phyloP scores from a whole-genome alignment of 2,329 filamentous ascomycete genomes.

The Paracoccidioides lutzii region DNA sequence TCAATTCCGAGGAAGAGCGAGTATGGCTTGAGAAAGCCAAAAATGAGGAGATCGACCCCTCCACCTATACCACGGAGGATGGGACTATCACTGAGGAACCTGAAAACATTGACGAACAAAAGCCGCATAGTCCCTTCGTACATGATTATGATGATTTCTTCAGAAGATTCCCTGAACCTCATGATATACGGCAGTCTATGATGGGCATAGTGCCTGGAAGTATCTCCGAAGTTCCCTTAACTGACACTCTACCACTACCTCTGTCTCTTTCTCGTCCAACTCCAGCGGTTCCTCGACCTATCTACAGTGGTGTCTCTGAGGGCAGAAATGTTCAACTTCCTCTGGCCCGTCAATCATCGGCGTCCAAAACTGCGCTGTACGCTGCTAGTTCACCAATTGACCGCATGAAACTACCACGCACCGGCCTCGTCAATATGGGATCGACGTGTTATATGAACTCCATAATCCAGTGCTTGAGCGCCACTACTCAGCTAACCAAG shows the following conservation, averaged over 20 bases:
- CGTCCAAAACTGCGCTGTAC: conserved; percentile 33
- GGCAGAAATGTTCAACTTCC: conserved; percentile 36
- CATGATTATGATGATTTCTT: conserved; percentile 74
- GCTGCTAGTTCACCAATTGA: conserved; percentile 30
- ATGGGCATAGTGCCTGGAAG: conserved; percentile 27
- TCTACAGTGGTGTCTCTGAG: conserved; percentile 70
- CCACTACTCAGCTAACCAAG: conserved; percentile 49
- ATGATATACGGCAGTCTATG: conserved; percentile 47
- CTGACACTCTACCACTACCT: conserved; percentile 32
- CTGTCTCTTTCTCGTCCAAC: conserved; percentile 51
- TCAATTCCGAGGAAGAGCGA: conserved; percentile 68
- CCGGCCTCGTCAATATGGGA: conserved; percentile 67
- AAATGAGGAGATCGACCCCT: conserved; percentile 46
- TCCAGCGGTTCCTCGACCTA: conserved; percentile 54
- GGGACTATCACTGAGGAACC: conserved; percentile 28
- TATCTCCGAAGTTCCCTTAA: conserved; percentile 17
- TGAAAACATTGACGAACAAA: conserved; percentile 33
- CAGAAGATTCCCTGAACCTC: conserved; percentile 62
- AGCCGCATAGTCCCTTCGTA: conserved; percentile 42
- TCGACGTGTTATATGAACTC: conserved; percentile 89
- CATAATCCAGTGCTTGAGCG: conserved; percentile 70
- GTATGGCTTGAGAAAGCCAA: conserved; percentile 67
- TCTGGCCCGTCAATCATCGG: conserved; percentile 33
- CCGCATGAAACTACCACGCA: conserved; percentile 43
- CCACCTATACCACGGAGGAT: conserved; percentile 29